phyloP scores from a whole-genome alignment of 192 early-diverging fungal species.

The Chytriomyces sp. region DNA sequence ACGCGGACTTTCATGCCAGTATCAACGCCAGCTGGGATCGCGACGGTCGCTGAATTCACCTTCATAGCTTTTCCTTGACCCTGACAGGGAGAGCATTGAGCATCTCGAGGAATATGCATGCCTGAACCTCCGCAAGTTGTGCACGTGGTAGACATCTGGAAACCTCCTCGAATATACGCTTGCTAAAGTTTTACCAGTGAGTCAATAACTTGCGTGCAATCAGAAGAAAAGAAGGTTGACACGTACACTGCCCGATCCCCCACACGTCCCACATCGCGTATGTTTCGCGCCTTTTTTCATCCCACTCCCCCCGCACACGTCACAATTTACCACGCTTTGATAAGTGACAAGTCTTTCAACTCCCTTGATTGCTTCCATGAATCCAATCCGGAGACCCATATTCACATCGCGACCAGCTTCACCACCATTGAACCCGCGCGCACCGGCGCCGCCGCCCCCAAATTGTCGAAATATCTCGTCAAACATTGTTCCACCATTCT shows the following conservation, averaged over 20 bases:
- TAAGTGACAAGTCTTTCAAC: slow-evolving; percentile 68
- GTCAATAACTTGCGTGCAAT: background rate
- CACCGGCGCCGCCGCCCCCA: slow-evolving; percentile 53
- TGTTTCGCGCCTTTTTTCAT: slow-evolving; percentile 76
- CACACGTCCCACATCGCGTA: slow-evolving; percentile 74
- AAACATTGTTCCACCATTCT: slow-evolving; percentile 70
- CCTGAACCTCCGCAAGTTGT: slow-evolving; percentile 85
- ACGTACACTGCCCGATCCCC: slow-evolving; percentile 77
- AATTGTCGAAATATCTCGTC: slow-evolving; percentile 67
- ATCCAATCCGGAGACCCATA: slow-evolving; percentile 69
- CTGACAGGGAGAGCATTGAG: slow-evolving; percentile 77
- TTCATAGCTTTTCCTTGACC: slow-evolving; percentile 82
- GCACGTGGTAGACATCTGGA: slow-evolving; percentile 88
- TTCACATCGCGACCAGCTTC: slow-evolving; percentile 70
- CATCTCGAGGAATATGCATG: slow-evolving; percentile 62
- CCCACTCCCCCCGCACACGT: slow-evolving; percentile 80
- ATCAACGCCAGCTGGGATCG: slow-evolving; percentile 82
- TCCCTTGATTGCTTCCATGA: slow-evolving; percentile 93
- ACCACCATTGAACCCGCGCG: slow-evolving; percentile 37
- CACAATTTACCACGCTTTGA: slow-evolving; percentile 72
- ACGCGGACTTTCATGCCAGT: slow-evolving; percentile 80
- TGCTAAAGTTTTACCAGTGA: slow-evolving; percentile 39
- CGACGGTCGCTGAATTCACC: slow-evolving; percentile 70
- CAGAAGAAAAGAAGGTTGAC: background rate
- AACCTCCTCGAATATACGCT: slow-evolving; percentile 83